Conservation (phyloP, 352 stramenopile genomes). For the Phytophthora litchii region DNA sequence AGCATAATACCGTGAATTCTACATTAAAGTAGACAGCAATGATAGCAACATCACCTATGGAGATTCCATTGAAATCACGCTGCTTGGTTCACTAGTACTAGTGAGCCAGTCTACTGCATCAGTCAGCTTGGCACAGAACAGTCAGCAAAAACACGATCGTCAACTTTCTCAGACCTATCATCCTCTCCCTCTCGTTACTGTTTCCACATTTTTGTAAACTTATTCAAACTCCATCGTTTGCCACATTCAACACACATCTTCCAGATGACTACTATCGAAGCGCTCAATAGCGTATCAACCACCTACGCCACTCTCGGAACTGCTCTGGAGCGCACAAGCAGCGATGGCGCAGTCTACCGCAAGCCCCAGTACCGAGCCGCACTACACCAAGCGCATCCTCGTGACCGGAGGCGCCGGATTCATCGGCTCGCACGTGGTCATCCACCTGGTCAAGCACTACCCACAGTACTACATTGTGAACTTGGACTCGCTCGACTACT, state of each 20-base stretch:
- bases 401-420: constrained; percentile 97
- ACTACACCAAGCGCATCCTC: constrained; percentile 93
- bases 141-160: constrained; percentile 13
- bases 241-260: constrained; percentile 24
- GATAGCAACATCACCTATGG: neutral
- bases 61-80: too few relatives aligned
- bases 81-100: constrained; percentile 4
- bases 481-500: constrained; percentile 92
- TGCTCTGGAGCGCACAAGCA: constrained; percentile 1
- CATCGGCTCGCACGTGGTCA: constrained; percentile 97
- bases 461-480: constrained; percentile 98
- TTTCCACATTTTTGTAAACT: constrained; percentile 3
- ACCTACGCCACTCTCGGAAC: constrained; percentile 2
- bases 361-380: neutral
- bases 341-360: neutral
- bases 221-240: constrained; percentile 2
- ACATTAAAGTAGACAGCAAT: neutral
- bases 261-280: constrained; percentile 21
- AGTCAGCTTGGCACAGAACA: constrained; percentile 9
- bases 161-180: constrained; percentile 3
- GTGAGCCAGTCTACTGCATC: neutral
- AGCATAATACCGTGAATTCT: constrained; percentile 2
- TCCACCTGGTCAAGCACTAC: constrained; percentile 96
- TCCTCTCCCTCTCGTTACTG: neutral
- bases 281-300: neutral